phyloP scores from a whole-genome alignment of 2,329 filamentous ascomycete genomes.

The Pseudogymnoascus sp. region DNA sequence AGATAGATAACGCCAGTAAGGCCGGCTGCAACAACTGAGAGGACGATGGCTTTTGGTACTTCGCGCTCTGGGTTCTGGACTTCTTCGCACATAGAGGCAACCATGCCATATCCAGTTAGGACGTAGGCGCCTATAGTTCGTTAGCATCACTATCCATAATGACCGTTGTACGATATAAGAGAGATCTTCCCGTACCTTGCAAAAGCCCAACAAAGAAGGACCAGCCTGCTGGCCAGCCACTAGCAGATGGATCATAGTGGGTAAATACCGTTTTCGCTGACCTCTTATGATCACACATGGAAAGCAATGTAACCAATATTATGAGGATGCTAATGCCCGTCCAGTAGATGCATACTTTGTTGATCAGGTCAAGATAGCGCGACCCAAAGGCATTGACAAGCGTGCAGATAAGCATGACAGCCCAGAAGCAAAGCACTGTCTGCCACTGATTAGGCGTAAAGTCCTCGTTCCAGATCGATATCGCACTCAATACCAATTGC shows the following conservation, averaged over 20 bases:
- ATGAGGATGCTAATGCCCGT: conserved; percentile 57
- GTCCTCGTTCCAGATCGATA: conserved; percentile 61
- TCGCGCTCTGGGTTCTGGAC: conserved; percentile 60
- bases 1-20: conserved; percentile 59
- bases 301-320: conserved; percentile 52
- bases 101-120: conserved; percentile 60
- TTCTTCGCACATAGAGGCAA: conserved; percentile 64
- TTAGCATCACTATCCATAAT: background rate
- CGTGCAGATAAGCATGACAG: conserved; percentile 57
- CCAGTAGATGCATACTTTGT: conserved; percentile 68
- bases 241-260: conserved; percentile 57
- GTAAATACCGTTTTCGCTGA: conserved; percentile 57
- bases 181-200: conserved; percentile 41
- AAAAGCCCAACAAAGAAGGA: conserved; percentile 64
- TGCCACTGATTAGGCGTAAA: conserved; percentile 61
- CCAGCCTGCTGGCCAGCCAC: conserved; percentile 62
- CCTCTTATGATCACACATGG: conserved; percentile 47
- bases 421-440: conserved; percentile 65
- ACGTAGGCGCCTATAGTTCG: conserved; percentile 37
- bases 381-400: conserved; percentile 56
- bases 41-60: conserved; percentile 62
- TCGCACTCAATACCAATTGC: conserved; percentile 56
- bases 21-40: conserved; percentile 58
- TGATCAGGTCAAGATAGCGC: conserved; percentile 54
- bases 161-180: background rate